Conservation (phyloP, 495 filamentous ascomycete genomes). For the Physcia stellaris region DNA sequence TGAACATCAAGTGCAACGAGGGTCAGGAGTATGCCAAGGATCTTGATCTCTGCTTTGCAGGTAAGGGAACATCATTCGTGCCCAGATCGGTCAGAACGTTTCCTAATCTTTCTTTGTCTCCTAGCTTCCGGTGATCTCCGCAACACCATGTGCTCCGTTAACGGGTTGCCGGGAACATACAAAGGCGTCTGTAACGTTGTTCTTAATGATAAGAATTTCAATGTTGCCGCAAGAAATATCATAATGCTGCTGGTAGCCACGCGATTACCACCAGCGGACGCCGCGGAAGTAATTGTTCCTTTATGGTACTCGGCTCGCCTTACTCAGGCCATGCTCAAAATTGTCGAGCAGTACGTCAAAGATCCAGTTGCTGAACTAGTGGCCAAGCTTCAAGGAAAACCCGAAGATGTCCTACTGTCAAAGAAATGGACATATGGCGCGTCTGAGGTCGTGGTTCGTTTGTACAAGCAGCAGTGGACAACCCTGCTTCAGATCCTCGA, state of each 20-base stretch:
- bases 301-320: conserved; percentile 5
- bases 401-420: conserved; percentile 3
- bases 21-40: conserved; percentile 19
- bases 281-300: conserved; percentile 2
- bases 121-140: conserved; percentile 34
- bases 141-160: conserved; percentile 28
- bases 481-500: conserved; percentile 9
- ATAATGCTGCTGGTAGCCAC: conserved; percentile 30
- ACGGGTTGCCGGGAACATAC: conserved; percentile 19
- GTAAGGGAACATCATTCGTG: conserved; percentile 12
- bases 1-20: conserved; percentile 29
- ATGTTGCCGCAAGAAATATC: conserved; percentile 29
- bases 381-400: conserved; percentile 13
- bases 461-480: conserved; percentile 14
- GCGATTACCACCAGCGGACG: conserved; percentile 6
- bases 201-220: conserved; percentile 31
- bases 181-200: conserved; percentile 12
- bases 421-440: conserved; percentile 10
- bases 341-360: conserved; percentile 7
- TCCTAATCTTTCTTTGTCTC: too few species aligned
- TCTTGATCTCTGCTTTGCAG: conserved; percentile 26
- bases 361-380: conserved; percentile 20
- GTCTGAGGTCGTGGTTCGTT: conserved; percentile 5
- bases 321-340: not conserved
- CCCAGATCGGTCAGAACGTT: too few species aligned